Evolutionary conservation across 73 alveolate genomes (phyloP), one percentile per base, ranked within the genome.

Genomic region (Symbiodinium natans): DNA sequence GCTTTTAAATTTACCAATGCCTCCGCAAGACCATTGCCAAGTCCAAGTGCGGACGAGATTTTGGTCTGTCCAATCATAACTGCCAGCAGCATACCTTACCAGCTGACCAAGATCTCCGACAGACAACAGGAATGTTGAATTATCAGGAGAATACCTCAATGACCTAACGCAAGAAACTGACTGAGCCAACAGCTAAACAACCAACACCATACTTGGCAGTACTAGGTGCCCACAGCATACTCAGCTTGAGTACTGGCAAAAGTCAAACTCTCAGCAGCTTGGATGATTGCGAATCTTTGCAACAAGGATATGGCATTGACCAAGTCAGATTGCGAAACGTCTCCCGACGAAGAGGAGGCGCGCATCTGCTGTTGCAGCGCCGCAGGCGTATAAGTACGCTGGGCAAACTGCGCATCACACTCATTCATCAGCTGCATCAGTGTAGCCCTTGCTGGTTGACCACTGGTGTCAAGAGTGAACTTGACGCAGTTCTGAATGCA

Each of bases 31-130:
- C 95, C 95, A 39, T 82, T 88, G 5, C 86, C 95, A 85, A 88
- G 41, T 4, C 95, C 95, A 2, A 88, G 73, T 6, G 95, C 95
- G 17, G 95, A 39, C 5, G 95, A 82, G 43, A 88, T 63, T 46
- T 59, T 41, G 82, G 23, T 88, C 85, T 88, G 95, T 25, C 95
- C 95, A 3, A 88, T 86, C 95, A 88, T 88, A 71, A 88, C 74
- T 21, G 95, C 42, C 73, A 88, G 43, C 73, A 88, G 74, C 38
- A 88, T 82, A 5, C 93, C 93, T 52, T 29, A 29, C n/a, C n/a
- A n/a, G 31, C 31, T 52, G 10, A n/a, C n/a, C n/a, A n/a, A n/a
- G 23, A 13, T 15, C 23, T 52, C 71, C 23, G 6, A 52, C 71
- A 4, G 17, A 29, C n/a, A 52, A 15, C 71, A 4, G 17, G 71